Evolutionary conservation across 1,139 yeast species (phyloP).

Genomic region (Blastobotrys petasosporus): DNA sequence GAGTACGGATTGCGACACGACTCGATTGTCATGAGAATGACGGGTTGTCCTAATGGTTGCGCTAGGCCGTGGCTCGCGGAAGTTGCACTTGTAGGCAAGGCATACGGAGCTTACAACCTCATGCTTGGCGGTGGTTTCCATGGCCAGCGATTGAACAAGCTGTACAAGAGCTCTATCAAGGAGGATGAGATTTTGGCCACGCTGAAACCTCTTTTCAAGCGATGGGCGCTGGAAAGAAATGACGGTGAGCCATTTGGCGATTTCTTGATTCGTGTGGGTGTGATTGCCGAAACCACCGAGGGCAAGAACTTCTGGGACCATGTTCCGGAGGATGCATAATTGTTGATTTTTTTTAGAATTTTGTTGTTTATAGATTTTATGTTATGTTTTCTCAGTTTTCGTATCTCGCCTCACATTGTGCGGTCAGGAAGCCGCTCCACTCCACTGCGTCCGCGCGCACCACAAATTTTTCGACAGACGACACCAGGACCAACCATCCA

Average conservation of each 20-base stretch:
- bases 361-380: background rate
- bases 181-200: constrained; percentile 80
- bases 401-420: background rate
- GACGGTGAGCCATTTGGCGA: constrained; percentile 97
- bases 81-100: constrained; percentile 92
- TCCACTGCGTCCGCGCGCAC: too few species aligned
- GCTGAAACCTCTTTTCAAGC: constrained; percentile 80
- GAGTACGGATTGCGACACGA: constrained; percentile 93
- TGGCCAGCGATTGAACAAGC: constrained; percentile 89
- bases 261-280: constrained; percentile 77
- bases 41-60: constrained; percentile 99
- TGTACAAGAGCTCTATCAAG: constrained; percentile 80
- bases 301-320: constrained; percentile 95
- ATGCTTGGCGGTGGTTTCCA: constrained; percentile 96
- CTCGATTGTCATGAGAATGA: constrained; percentile 95
- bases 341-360: background rate
- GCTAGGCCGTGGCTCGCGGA: constrained; percentile 99
- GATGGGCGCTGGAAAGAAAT: constrained; percentile 87
- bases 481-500: background rate
- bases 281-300: constrained; percentile 80
- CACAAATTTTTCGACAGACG: background rate
- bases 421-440: too few species aligned
- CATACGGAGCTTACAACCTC: constrained; percentile 86
- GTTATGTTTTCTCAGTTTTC: background rate
- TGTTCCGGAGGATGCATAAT: constrained; percentile 59